phyloP scores from a whole-genome alignment of 2,329 filamentous ascomycete genomes.

The Apiospora phragmitis region DNA sequence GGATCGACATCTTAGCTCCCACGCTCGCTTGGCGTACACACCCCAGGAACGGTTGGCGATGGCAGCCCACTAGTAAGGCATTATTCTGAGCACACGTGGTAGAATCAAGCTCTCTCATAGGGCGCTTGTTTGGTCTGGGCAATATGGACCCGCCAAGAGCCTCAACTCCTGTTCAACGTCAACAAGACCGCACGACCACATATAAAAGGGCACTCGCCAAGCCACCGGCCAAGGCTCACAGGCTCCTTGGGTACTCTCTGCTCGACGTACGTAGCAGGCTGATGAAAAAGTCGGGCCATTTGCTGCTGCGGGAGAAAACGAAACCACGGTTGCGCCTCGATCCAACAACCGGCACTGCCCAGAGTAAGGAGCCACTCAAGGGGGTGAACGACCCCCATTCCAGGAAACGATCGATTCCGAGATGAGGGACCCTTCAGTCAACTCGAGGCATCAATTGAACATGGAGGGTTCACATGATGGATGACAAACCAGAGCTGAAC shows the following conservation, averaged over 20 bases:
- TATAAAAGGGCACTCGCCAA: conserved; percentile 1
- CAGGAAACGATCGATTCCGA: neutral
- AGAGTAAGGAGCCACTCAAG: neutral
- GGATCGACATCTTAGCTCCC: no score
- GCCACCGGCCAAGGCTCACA: neutral
- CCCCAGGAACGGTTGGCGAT: neutral
- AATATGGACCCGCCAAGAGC: conserved; percentile 7
- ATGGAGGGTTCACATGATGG: neutral
- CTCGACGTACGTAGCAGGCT: neutral
- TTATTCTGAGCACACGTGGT: neutral
- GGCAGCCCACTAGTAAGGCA: neutral
- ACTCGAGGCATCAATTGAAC: neutral
- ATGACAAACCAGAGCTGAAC: neutral
- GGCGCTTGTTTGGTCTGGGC: neutral
- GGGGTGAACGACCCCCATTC: neutral
- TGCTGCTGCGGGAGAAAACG: neutral
- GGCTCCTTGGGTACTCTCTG: neutral
- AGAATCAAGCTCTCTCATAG: conserved; percentile 8
- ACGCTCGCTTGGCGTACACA: neutral
- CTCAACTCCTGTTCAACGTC: neutral
- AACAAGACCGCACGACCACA: neutral
- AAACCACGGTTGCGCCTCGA: neutral
- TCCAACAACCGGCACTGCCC: neutral
- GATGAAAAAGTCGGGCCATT: neutral
- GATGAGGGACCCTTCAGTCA: neutral